Percentiles rank a stretch among this genome's conserved stretches.
phyloP scores from a whole-genome alignment of 2,329 filamentous ascomycete species.

The Colletotrichum neosansevieriae region DNA sequence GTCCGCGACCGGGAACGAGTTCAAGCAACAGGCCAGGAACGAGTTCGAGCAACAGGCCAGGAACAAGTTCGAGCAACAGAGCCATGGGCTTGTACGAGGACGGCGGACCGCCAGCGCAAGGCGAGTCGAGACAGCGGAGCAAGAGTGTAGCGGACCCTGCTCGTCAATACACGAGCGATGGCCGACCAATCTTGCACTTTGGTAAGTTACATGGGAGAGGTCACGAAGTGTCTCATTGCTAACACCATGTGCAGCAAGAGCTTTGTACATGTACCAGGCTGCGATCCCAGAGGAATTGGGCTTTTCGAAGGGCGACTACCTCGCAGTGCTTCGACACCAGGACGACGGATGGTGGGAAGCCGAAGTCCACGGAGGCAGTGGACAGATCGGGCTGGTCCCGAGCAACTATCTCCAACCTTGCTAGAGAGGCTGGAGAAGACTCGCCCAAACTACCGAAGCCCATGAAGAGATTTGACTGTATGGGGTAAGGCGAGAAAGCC shows the following conservation, averaged over 20 bases:
- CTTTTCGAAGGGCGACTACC: constrained; percentile 91
- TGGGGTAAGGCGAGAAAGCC: background rate
- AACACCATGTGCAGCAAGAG: constrained; percentile 73
- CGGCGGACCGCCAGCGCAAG: constrained; percentile 51
- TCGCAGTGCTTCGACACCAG: constrained; percentile 89
- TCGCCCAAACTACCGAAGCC: background rate
- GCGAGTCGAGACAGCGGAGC: constrained; percentile 70
- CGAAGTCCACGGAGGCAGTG: constrained; percentile 80
- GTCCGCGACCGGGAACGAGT: constrained; percentile 60
- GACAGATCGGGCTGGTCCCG: constrained; percentile 71
- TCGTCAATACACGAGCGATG: constrained; percentile 87
- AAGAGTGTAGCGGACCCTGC: constrained; percentile 87
- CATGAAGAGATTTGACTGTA: background rate
- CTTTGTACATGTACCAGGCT: constrained; percentile 93
- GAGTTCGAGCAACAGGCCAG: constrained; percentile 55
- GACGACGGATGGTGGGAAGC: constrained; percentile 99
- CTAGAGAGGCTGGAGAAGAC: constrained; percentile 44
- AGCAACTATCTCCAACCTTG: constrained; percentile 75
- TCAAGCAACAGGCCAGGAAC: constrained; percentile 57
- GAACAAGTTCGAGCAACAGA: constrained; percentile 57
- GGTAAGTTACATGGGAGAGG: constrained; percentile 73
- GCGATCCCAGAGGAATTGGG: constrained; percentile 95
- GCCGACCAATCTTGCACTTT: constrained; percentile 89
- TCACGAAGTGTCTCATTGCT: constrained; percentile 33
- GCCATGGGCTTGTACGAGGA: constrained; percentile 70